phyloP scores from a whole-genome alignment of 1,139 yeast species.

The Lodderomyces metapsilosis region DNA sequence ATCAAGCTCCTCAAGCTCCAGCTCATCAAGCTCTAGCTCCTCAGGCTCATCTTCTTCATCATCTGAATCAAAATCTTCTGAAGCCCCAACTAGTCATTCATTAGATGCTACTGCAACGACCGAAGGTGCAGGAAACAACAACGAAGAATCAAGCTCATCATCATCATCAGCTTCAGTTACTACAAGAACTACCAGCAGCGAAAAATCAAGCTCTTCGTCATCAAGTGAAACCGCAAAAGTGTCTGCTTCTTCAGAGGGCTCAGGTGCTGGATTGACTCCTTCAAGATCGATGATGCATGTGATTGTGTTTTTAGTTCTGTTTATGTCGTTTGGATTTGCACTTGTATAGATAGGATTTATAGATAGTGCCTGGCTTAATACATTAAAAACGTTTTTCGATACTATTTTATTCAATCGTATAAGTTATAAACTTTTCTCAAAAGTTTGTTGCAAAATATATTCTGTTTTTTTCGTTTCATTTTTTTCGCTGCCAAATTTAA shows the following conservation, averaged over 20 bases:
- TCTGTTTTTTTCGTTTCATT: background rate
- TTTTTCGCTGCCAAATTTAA: background rate
- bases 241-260: constrained; percentile 2
- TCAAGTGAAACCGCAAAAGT: background rate
- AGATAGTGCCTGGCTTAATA: background rate
- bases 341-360: background rate
- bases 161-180: background rate
- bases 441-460: background rate
- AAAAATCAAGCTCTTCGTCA: background rate
- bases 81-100: background rate
- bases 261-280: background rate
- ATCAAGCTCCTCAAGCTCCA: background rate
- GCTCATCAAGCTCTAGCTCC: constrained; percentile 2
- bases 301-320: background rate
- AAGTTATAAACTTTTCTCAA: background rate
- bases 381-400: too few species aligned
- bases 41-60: background rate
- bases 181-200: background rate
- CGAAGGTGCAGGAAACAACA: background rate
- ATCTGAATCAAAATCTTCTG: background rate
- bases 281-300: background rate
- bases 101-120: background rate
- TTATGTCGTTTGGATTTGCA: background rate
- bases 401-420: too few species aligned
- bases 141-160: background rate